Evolutionary conservation across 345 rosid genomes (phyloP), one percentile per base, ranked within the genome.

Genomic region (Populus simonii): DNA sequence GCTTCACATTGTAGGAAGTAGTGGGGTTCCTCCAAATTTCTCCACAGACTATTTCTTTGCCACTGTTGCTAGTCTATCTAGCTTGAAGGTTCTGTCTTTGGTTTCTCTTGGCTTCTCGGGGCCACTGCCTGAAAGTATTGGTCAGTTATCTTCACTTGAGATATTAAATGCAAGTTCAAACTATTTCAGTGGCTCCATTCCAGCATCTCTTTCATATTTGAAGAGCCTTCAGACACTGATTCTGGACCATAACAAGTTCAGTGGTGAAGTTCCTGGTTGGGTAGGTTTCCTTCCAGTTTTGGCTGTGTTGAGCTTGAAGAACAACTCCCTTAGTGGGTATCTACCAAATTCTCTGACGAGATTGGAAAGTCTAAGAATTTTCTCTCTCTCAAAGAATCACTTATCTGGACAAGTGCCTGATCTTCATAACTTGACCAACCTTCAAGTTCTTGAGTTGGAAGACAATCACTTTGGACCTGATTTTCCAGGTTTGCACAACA

Each of bases 141-240:
- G 82, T 49, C 79, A 75, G 72, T 74, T 88, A 16, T 77, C 88
- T 74, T 87, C 91, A 6, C 83, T 89, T 62, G 94, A 91, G 80
- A 85, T 91, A 73, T 84, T 91, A 66, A 87, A 89, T 69, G 38
- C 87, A 20, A 89, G 89, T 70, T 91, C 92, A 29, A 91, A 91
- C 72, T 68, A 82, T 70, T 78, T 91, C 72, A 55, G 25, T 72
- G 92, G 92, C 62, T 45, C 72, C 35, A 75, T 89, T 39, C 94
- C 94, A 2, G 25, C 13, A 20, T 79, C 82, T 35, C 43, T 91
- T 73, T 87, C 89, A 11, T 77, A 78, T 76, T 76, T 91, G 74
- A 82, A 33, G 70, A 76, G 68, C 17, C 84, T 91, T n/a, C 91
- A 91, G 73, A 86, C 88, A 39, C 86, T 91, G n/a, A 72, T 87